Percentiles rank a stretch among this genome's conserved stretches.
Evolutionary conservation across 225 moss, liverwort and hornwort species (phyloP).

Genomic region (Bryoerythrophyllum caledonicum): DNA sequence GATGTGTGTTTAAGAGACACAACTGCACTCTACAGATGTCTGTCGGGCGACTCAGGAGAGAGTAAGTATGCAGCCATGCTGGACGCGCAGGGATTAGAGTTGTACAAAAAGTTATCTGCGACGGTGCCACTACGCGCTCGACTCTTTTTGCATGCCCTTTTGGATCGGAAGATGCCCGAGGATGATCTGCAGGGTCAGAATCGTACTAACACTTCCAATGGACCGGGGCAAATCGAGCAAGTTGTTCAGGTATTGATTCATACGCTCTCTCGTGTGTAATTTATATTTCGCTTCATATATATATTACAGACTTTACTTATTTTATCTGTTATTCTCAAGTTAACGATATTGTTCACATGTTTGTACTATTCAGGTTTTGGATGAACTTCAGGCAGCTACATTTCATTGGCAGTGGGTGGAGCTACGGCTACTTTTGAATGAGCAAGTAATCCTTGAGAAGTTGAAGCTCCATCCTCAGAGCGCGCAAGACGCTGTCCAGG

Average conservation of each 20-base stretch:
- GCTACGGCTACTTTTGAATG: conserved; percentile 85
- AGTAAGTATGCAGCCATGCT: conserved; percentile 83
- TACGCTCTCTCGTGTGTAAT: background rate
- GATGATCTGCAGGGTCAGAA: conserved; percentile 76
- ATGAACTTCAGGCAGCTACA: conserved; percentile 97
- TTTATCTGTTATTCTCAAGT: conserved; percentile 16
- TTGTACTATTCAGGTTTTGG: conserved; percentile 58
- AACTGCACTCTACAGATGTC: conserved; percentile 69
- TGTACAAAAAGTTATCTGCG: conserved; percentile 61
- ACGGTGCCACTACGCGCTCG: conserved; percentile 92
- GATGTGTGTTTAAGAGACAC: conserved; percentile 94
- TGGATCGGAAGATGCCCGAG: conserved; percentile 88
- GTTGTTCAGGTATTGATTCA: conserved; percentile 62
- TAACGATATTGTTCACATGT: background rate
- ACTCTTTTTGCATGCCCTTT: conserved; percentile 85
- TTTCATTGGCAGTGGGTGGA: conserved; percentile 99
- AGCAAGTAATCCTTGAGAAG: conserved; percentile 94
- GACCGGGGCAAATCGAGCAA: conserved; percentile 83
- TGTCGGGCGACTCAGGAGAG: conserved; percentile 83
- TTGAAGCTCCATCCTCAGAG: conserved; percentile 68
- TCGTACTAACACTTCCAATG: conserved; percentile 61
- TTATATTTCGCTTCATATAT: conserved; percentile 6
- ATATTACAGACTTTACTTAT: background rate
- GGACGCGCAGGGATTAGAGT: conserved; percentile 82
- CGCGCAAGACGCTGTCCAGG: conserved; percentile 83